phyloP scores from a whole-genome alignment of 1,139 yeast genomes.

The Geotrichum armillariae region DNA sequence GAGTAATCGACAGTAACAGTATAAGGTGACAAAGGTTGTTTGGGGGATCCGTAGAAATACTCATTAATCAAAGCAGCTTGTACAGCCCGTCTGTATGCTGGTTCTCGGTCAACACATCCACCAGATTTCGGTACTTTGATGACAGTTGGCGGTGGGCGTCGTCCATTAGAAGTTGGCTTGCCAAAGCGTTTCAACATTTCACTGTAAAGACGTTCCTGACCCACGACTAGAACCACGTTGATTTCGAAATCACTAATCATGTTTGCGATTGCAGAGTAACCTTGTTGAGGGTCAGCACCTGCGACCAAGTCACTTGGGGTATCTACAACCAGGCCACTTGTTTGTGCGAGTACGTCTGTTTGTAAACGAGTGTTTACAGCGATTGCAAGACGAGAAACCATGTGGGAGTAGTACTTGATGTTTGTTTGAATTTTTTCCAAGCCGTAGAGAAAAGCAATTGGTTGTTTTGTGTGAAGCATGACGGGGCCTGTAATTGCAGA shows the following conservation, averaged over 20 bases:
- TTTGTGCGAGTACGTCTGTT: slow-evolving; percentile 50
- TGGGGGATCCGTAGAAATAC: slow-evolving; percentile 80
- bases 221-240: slow-evolving; percentile 40
- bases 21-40: slow-evolving; percentile 73
- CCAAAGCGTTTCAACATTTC: slow-evolving; percentile 56
- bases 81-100: slow-evolving; percentile 60
- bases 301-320: slow-evolving; percentile 54
- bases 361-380: slow-evolving; percentile 57
- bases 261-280: slow-evolving; percentile 53
- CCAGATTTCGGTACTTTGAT: slow-evolving; percentile 69
- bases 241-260: slow-evolving; percentile 62
- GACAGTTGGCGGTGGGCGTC: slow-evolving; percentile 41
- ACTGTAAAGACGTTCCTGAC: slow-evolving; percentile 54
- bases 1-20: slow-evolving; percentile 56
- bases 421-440: slow-evolving; percentile 61
- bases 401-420: slow-evolving; percentile 57
- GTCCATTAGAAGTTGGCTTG: slow-evolving; percentile 14
- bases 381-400: slow-evolving; percentile 57
- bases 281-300: slow-evolving; percentile 45
- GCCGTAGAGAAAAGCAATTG: slow-evolving; percentile 80
- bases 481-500: slow-evolving; percentile 88
- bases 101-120: slow-evolving; percentile 76
- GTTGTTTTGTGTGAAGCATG: slow-evolving; percentile 80
- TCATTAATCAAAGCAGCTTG: slow-evolving; percentile 81
- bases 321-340: slow-evolving; percentile 75